These are phyloP conservation scores for Eucalyptus paniculata DNA, from an alignment of 345 rosid species.

Conservation along the genomic window DNA sequence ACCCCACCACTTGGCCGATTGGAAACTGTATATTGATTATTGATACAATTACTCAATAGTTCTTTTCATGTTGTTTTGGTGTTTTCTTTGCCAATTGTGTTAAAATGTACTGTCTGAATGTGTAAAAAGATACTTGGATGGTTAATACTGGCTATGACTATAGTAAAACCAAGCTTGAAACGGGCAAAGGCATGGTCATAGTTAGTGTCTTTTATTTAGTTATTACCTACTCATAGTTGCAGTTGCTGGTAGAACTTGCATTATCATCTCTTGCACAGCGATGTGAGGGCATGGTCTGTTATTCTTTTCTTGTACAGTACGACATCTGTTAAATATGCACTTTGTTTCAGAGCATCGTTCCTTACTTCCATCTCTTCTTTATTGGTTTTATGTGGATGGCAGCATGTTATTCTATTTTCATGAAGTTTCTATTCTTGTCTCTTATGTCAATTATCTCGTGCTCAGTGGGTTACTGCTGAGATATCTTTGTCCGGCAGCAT, in stretches of 20 bases:
- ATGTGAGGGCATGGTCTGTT: background rate
- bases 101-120: background rate
- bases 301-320: background rate
- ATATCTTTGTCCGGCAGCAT: too few relatives aligned
- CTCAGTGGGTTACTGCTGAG: too few relatives aligned
- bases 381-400: background rate
- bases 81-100: background rate
- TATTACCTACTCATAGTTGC: background rate
- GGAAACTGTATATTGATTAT: background rate
- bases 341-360: background rate
- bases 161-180: background rate
- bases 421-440: too few relatives aligned
- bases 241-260: background rate
- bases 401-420: too few relatives aligned
- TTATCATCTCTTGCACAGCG: background rate
- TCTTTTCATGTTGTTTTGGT: background rate
- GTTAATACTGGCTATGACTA: background rate
- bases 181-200: background rate
- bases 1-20: background rate
- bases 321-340: background rate
- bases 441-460: too few relatives aligned
- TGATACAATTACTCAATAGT: background rate
- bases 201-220: background rate
- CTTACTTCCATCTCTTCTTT: background rate
- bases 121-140: background rate